A percentile compares a stretch with the other conserved stretches of the same genome.
Conservation (phyloP, 2,329 filamentous ascomycete species). For the Monosporascus ibericus region DNA sequence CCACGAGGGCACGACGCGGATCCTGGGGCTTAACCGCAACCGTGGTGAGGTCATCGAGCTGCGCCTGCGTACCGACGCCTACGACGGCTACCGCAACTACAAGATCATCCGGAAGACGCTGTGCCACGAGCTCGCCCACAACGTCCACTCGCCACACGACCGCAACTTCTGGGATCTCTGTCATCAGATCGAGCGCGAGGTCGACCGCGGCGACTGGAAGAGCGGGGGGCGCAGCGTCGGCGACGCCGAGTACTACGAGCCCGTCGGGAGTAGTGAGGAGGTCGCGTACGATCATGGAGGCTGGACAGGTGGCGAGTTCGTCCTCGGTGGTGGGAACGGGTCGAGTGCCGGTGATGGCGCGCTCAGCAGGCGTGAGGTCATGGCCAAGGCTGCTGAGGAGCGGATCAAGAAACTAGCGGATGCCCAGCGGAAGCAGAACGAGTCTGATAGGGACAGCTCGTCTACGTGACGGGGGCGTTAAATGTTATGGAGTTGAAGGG, state of each 20-base stretch:
- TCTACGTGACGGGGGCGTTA: background rate
- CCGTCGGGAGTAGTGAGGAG: slow-evolving; percentile 41
- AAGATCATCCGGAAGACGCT: slow-evolving; percentile 84
- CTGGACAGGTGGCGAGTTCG: slow-evolving; percentile 75
- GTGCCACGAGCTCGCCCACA: slow-evolving; percentile 93
- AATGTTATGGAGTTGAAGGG: no score
- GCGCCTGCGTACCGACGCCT: slow-evolving; percentile 83
- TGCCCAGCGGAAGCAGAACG: background rate
- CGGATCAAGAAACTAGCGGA: slow-evolving; percentile 39
- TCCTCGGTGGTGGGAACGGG: slow-evolving; percentile 52
- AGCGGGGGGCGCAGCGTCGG: slow-evolving; percentile 61
- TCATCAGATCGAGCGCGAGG: slow-evolving; percentile 80
- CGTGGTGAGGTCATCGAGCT: slow-evolving; percentile 85
- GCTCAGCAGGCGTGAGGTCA: slow-evolving; percentile 65
- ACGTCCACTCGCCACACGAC: slow-evolving; percentile 81
- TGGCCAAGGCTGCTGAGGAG: slow-evolving; percentile 70
- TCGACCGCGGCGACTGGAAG: slow-evolving; percentile 73
- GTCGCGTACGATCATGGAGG: slow-evolving; percentile 63
- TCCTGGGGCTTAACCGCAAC: slow-evolving; percentile 83
- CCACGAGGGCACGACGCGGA: slow-evolving; percentile 67
- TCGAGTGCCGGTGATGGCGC: slow-evolving; percentile 25
- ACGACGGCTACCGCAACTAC: slow-evolving; percentile 92
- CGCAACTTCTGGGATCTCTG: slow-evolving; percentile 85
- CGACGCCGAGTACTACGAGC: slow-evolving; percentile 55
- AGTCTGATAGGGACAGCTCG: background rate